phyloP scores from a whole-genome alignment of 1,284 basidiomycete genomes.

The Thelephora terrestris region DNA sequence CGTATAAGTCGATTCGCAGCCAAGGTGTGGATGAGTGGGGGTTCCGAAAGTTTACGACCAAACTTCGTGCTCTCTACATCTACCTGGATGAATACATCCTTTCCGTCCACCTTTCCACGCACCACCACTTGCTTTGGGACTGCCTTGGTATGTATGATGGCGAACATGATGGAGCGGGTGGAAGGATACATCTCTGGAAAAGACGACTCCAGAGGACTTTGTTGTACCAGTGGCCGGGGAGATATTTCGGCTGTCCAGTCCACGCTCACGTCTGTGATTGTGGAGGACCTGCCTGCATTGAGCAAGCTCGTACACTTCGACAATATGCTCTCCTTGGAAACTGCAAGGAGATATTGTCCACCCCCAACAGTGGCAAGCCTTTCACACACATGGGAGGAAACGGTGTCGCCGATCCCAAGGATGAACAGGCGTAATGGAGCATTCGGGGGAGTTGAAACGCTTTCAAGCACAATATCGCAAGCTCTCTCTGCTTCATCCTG shows the following conservation, averaged over 20 bases:
- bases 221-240: constrained; percentile 28
- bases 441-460: background rate
- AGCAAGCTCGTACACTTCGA: constrained; percentile 39
- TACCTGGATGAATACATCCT: background rate
- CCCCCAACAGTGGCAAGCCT: constrained; percentile 39
- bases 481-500: constrained; percentile 16
- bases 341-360: constrained; percentile 37
- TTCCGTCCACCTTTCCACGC: constrained; percentile 24
- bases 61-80: background rate
- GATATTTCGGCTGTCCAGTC: constrained; percentile 34
- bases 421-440: constrained; percentile 39
- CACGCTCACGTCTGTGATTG: constrained; percentile 33
- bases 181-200: constrained; percentile 35
- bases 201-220: constrained; percentile 25
- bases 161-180: constrained; percentile 35
- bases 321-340: constrained; percentile 32
- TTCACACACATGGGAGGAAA: constrained; percentile 41
- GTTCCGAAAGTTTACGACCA: background rate
- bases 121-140: constrained; percentile 32
- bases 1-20: constrained; percentile 41
- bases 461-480: background rate
- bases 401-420: constrained; percentile 41
- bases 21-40: constrained; percentile 40
- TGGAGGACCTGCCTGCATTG: constrained; percentile 35
- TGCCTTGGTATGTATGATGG: constrained; percentile 24